Percentiles rank a stretch among this genome's conserved stretches.
Conservation (phyloP, 345 rosid genomes). For the Sisymbrium altissimum region DNA sequence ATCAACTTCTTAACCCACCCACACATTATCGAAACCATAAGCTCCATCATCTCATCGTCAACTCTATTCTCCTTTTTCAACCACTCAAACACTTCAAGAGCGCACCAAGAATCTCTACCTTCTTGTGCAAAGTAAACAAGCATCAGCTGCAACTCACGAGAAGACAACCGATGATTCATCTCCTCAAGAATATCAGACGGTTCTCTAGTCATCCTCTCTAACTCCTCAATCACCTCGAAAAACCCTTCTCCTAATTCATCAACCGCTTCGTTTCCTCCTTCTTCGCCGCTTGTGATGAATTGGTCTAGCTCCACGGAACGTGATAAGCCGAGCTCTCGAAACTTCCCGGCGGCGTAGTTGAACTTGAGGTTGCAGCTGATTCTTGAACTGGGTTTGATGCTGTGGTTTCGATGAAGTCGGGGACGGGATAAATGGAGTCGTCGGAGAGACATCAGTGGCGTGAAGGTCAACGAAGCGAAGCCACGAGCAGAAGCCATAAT, state of each 20-base stretch:
- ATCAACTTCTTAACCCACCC: conserved; percentile 81
- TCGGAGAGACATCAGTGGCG: conserved; percentile 30
- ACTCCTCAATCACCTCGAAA: conserved; percentile 84
- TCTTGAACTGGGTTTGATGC: conserved; percentile 21
- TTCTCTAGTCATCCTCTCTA: conserved; percentile 83
- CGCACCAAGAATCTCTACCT: conserved; percentile 97
- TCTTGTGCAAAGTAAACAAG: conserved; percentile 90
- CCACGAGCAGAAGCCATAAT: conserved; percentile 43
- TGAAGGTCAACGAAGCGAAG: conserved; percentile 34
- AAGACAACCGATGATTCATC: conserved; percentile 80
- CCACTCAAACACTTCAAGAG: conserved; percentile 96
- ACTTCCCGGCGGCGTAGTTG: conserved; percentile 22
- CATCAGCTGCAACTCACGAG: conserved; percentile 72
- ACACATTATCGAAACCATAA: conserved; percentile 91
- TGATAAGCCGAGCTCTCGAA: conserved; percentile 38
- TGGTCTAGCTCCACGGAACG: conserved; percentile 67
- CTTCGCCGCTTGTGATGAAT: conserved; percentile 61
- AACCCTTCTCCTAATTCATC: conserved; percentile 74
- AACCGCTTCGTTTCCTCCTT: conserved; percentile 45
- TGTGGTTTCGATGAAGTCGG: neutral
- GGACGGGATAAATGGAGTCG: conserved; percentile 18
- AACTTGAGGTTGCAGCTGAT: conserved; percentile 38
- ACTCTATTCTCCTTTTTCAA: conserved; percentile 72
- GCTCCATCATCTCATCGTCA: conserved; percentile 88
- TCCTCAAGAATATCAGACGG: conserved; percentile 86